phyloP scores from a whole-genome alignment of 2,329 filamentous ascomycete genomes.

The Albifimbria verrucaria region DNA sequence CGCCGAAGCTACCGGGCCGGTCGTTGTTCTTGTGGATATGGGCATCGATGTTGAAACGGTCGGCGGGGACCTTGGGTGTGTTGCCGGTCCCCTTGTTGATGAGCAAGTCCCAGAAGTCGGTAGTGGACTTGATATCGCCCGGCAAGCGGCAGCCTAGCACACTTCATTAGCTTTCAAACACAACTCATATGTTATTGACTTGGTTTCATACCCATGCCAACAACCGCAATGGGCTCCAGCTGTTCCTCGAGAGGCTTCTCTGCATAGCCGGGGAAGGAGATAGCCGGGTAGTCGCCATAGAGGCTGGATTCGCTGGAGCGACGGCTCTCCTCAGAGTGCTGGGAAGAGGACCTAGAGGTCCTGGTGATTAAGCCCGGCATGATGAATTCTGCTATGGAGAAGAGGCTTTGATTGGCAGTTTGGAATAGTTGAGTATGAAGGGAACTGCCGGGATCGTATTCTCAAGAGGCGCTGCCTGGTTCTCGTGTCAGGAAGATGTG shows the following conservation, averaged over 20 bases:
- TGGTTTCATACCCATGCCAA: constrained; percentile 14
- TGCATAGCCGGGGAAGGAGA: constrained; percentile 9
- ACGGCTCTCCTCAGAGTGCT: background rate
- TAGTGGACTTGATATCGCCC: background rate
- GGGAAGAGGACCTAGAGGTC: background rate
- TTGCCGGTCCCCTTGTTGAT: constrained; percentile 2
- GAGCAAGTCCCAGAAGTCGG: constrained; percentile 1
- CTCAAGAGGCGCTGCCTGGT: too few relatives aligned
- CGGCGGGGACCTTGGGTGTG: constrained; percentile 5
- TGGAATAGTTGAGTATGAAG: too few relatives aligned
- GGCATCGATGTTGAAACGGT: constrained; percentile 20
- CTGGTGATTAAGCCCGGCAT: background rate
- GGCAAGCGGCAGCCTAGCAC: constrained; percentile 1
- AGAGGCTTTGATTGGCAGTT: background rate
- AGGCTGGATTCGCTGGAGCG: background rate
- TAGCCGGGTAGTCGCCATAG: constrained; percentile 5
- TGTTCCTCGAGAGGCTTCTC: constrained; percentile 12
- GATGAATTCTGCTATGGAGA: background rate
- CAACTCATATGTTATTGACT: too few relatives aligned
- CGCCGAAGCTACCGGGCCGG: constrained; percentile 12
- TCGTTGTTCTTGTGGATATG: constrained; percentile 30
- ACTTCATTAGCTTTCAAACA: too few relatives aligned
- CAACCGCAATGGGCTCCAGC: constrained; percentile 12
- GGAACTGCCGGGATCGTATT: too few relatives aligned
- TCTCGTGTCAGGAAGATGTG: too few relatives aligned